Percentiles rank a stretch among this genome's conserved stretches.
phyloP scores from a whole-genome alignment of 2,329 filamentous ascomycete genomes.

The Phialophora macrospora region DNA sequence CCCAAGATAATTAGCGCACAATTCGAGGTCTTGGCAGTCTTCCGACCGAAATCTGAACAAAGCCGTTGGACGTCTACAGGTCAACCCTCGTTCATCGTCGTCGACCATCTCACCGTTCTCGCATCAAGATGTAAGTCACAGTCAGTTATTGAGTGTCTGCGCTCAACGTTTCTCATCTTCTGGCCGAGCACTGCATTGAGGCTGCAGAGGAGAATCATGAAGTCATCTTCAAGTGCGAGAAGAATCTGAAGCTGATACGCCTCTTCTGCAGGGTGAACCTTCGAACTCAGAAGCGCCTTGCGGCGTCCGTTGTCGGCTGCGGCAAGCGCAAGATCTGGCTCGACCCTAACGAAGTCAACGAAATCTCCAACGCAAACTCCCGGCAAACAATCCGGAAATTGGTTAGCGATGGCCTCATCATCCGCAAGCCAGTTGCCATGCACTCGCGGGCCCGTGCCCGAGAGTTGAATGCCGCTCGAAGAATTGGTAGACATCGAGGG shows the following conservation, averaged over 20 bases:
- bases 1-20: neutral
- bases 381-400: slow-evolving; percentile 99
- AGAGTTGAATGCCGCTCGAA: slow-evolving; percentile 90
- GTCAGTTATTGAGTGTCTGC: neutral
- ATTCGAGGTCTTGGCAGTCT: neutral
- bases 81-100: slow-evolving; percentile 14
- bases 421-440: slow-evolving; percentile 99
- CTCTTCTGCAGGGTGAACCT: slow-evolving; percentile 76
- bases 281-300: slow-evolving; percentile 99
- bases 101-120: slow-evolving; percentile 25
- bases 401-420: slow-evolving; percentile 99
- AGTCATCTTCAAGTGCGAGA: neutral
- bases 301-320: slow-evolving; percentile 97
- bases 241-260: slow-evolving; percentile 10
- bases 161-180: neutral
- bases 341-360: slow-evolving; percentile 98
- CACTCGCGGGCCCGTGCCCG: slow-evolving; percentile 97
- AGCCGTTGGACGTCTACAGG: neutral
- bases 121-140: slow-evolving; percentile 37
- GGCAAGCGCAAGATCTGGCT: slow-evolving; percentile 99
- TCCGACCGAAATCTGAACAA: neutral
- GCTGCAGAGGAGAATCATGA: neutral
- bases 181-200: neutral
- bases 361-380: slow-evolving; percentile 99
- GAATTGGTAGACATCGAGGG: slow-evolving; percentile 96